A percentile compares a stretch with the other conserved stretches of the same genome.
Evolutionary conservation across 176 grass and related monocot species (phyloP).

Genomic region (Guadua angustifolia): DNA sequence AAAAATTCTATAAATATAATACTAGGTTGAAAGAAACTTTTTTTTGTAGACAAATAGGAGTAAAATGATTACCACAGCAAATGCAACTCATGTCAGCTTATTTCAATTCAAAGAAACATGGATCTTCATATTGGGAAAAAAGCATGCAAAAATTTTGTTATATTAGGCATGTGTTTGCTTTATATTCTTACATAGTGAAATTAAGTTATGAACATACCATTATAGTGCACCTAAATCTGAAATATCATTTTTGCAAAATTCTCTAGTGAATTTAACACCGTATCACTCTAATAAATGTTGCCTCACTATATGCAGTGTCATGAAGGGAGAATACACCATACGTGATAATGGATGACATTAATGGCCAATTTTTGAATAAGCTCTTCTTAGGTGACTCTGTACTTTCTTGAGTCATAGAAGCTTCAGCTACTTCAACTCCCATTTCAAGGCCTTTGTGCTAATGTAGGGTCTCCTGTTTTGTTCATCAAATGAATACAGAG

Average conservation of each 20-base stretch:
- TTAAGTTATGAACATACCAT: background rate
- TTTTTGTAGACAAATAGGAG: background rate
- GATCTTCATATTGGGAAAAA: no score
- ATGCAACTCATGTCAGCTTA: background rate
- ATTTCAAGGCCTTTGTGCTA: slow-evolving; percentile 53
- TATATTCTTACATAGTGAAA: background rate
- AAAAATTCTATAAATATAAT: background rate
- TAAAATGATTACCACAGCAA: background rate
- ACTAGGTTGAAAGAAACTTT: background rate
- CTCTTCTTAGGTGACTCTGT: slow-evolving; percentile 47
- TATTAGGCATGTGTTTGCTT: background rate
- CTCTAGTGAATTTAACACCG: background rate
- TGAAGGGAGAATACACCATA: slow-evolving; percentile 78
- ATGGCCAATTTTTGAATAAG: slow-evolving; percentile 73
- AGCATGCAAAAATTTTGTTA: no score
- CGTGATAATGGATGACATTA: slow-evolving; percentile 75
- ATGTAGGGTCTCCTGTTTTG: slow-evolving; percentile 83
- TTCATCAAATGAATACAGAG: background rate
- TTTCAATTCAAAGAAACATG: background rate
- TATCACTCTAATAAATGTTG: slow-evolving; percentile 3
- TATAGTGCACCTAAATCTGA: background rate
- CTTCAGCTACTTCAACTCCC: slow-evolving; percentile 38
- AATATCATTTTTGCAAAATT: background rate
- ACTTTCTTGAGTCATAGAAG: slow-evolving; percentile 33
- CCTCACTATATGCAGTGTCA: slow-evolving; percentile 79